Evolutionary conservation across 2,329 filamentous ascomycete genomes (phyloP).

Genomic region (Stagonosporopsis chrysanthemi): DNA sequence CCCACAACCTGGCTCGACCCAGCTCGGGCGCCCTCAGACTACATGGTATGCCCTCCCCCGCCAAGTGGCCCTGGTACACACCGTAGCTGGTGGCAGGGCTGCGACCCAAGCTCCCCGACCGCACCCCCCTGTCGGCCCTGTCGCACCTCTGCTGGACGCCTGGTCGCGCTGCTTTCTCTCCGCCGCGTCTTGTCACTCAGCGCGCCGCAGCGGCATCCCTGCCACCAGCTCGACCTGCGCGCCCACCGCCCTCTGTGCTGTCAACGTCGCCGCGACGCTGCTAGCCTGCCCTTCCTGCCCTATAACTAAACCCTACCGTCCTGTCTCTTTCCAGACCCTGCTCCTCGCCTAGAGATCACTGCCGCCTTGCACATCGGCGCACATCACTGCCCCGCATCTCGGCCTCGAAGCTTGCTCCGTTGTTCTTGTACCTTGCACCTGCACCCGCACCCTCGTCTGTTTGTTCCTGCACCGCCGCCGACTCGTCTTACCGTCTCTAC

Average conservation of each 20-base stretch:
- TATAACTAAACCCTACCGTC: constrained; percentile 47
- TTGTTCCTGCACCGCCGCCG: constrained; percentile 24
- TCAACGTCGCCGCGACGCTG: constrained; percentile 37
- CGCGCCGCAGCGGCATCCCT: constrained; percentile 44
- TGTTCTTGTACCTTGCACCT: constrained; percentile 28
- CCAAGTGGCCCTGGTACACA: constrained; percentile 41
- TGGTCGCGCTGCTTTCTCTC: constrained; percentile 33
- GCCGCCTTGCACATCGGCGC: constrained; percentile 32
- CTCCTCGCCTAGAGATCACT: constrained; percentile 44
- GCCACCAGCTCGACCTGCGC: constrained; percentile 36
- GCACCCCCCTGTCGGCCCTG: constrained; percentile 36
- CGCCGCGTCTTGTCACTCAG: constrained; percentile 41
- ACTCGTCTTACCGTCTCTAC: constrained; percentile 7
- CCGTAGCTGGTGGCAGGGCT: constrained; percentile 21
- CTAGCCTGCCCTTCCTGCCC: constrained; percentile 43
- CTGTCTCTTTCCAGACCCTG: constrained; percentile 44
- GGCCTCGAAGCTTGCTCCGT: constrained; percentile 22
- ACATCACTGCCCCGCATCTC: constrained; percentile 33
- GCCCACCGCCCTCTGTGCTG: constrained; percentile 43
- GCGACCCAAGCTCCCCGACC: constrained; percentile 29
- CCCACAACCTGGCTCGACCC: constrained; percentile 32
- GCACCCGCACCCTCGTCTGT: constrained; percentile 27
- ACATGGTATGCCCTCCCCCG: constrained; percentile 52
- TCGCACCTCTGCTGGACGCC: constrained; percentile 37
- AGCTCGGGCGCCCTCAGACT: constrained; percentile 46